A percentile compares a stretch with the other conserved stretches of the same genome.
phyloP scores from a whole-genome alignment of 176 grass and related monocot genomes.

The Hsuehochloa calcarea region DNA sequence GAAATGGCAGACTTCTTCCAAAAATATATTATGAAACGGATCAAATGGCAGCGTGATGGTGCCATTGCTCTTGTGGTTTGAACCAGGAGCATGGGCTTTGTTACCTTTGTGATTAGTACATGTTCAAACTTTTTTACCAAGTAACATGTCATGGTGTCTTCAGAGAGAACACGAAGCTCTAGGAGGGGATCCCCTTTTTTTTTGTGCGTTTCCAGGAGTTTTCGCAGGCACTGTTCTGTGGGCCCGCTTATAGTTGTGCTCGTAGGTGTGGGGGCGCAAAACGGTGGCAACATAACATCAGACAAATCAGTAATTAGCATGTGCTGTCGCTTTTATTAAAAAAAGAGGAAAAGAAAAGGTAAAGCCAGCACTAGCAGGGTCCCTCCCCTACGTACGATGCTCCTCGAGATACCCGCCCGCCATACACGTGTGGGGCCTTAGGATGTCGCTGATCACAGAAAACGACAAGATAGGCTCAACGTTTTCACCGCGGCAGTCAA shows the following conservation, averaged over 20 bases:
- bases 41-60: no score
- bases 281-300: background rate
- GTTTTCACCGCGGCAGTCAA: conserved; percentile 15
- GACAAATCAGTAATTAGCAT: background rate
- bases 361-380: background rate
- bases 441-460: background rate
- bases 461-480: conserved; percentile 11
- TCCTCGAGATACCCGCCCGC: background rate
- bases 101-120: no score
- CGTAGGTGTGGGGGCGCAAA: background rate
- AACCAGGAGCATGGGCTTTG: no score
- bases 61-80: no score
- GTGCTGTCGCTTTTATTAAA: background rate
- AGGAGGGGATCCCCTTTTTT: background rate
- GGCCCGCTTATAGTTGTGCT: background rate
- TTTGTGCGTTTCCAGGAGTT: background rate
- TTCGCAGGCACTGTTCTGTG: background rate
- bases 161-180: background rate
- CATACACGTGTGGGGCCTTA: conserved; percentile 21
- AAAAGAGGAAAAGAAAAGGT: background rate
- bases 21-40: no score
- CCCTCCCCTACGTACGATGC: background rate
- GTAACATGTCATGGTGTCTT: background rate
- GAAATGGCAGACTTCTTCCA: no score
- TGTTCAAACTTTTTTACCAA: no score